These are phyloP conservation scores for Marchantia polymorpha DNA, from an alignment of 225 moss, liverwort and hornwort genomes.

Conservation along the genomic window DNA sequence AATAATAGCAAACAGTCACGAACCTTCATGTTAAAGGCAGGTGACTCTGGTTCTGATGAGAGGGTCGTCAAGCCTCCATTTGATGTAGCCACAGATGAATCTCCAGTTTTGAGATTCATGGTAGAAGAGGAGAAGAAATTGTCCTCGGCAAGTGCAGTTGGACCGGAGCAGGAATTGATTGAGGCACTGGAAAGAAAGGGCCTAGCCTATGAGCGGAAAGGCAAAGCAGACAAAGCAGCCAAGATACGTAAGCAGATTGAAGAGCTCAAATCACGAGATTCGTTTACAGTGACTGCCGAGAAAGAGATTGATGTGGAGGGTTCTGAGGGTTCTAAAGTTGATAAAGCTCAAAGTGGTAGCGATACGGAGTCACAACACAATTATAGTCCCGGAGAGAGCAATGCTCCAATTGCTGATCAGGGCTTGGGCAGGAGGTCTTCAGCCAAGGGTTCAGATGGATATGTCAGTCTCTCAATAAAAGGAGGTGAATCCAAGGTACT, in stretches of 20 bases:
- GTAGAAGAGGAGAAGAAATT: conserved; percentile 58
- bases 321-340: conserved; percentile 37
- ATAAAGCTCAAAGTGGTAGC: conserved; percentile 35
- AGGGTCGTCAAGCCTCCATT: conserved; percentile 32
- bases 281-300: conserved; percentile 32
- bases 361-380: conserved; percentile 33
- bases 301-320: conserved; percentile 40
- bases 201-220: conserved; percentile 78
- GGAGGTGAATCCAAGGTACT: conserved; percentile 77
- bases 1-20: conserved; percentile 87
- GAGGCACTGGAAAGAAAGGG: conserved; percentile 87
- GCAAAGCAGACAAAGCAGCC: conserved; percentile 75
- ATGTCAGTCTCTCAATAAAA: conserved; percentile 69
- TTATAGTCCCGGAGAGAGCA: conserved; percentile 19
- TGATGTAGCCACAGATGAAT: conserved; percentile 27
- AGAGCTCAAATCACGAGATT: conserved; percentile 55
- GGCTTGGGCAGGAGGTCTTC: conserved; percentile 36
- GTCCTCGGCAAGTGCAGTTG: conserved; percentile 32
- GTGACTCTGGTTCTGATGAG: conserved; percentile 61
- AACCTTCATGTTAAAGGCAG: conserved; percentile 71
- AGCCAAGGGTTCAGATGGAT: conserved; percentile 62
- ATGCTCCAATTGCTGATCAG: conserved; percentile 31
- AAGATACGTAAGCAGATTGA: conserved; percentile 68
- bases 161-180: conserved; percentile 85
- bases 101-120: conserved; percentile 58